Conservation (phyloP, 306 rosid species). For the Acacia acuminata region DNA sequence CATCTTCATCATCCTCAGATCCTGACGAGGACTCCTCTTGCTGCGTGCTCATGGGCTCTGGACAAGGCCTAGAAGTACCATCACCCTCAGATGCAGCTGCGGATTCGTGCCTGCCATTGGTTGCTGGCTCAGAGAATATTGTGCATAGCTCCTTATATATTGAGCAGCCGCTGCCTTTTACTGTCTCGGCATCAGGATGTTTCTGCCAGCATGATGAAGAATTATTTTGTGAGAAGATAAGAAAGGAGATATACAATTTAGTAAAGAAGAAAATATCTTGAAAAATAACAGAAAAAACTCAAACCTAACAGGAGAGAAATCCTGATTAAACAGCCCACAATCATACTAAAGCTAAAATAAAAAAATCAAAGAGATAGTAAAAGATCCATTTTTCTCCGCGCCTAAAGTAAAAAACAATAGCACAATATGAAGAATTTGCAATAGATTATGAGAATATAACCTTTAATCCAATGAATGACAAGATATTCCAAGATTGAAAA, state of each 20-base stretch:
- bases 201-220: conserved; percentile 26
- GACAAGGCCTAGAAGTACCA: conserved; percentile 33
- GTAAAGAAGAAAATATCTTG: not conserved
- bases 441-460: not conserved
- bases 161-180: conserved; percentile 67
- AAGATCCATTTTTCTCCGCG: not conserved
- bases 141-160: conserved; percentile 67
- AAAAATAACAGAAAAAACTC: not conserved
- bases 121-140: conserved; percentile 61
- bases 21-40: conserved; percentile 55
- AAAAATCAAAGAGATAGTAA: not conserved
- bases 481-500: not conserved
- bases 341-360: not conserved
- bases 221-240: not conserved
- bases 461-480: not conserved
- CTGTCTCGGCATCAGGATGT: conserved; percentile 69
- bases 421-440: not conserved
- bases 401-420: not conserved
- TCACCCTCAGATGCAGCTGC: conserved; percentile 44
- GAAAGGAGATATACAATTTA: not conserved
- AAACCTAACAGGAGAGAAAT: not conserved
- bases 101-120: conserved; percentile 52
- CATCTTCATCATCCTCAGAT: conserved; percentile 56
- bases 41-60: conserved; percentile 39
- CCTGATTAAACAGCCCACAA: not conserved